Evolutionary conservation across 2,329 filamentous ascomycete genomes (phyloP).

Genomic region (Fusarium xyrophilum): DNA sequence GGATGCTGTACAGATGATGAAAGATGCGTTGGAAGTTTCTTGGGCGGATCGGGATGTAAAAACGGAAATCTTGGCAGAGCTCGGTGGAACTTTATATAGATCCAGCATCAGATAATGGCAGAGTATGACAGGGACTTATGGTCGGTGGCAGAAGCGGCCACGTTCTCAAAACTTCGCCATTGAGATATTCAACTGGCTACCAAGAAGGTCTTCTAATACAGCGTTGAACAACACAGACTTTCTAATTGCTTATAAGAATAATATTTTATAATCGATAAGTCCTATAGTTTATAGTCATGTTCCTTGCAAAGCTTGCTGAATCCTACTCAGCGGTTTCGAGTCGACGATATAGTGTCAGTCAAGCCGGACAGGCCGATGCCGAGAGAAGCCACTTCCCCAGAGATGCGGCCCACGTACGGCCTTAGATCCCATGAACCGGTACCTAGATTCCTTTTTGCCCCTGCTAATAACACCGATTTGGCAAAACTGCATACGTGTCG

Average conservation of each 20-base stretch:
- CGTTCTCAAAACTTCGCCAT: background rate
- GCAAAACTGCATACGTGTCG: background rate
- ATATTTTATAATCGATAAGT: background rate
- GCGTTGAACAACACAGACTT: accelerated
- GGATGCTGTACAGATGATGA: background rate
- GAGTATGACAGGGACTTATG: background rate
- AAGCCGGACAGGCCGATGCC: background rate
- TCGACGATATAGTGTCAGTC: background rate
- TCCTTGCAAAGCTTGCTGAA: background rate
- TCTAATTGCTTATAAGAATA: background rate
- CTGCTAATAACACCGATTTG: accelerated
- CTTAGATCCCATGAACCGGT: background rate
- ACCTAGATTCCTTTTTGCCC: background rate
- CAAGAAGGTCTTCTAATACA: background rate
- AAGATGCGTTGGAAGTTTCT: background rate
- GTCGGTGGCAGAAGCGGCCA: background rate
- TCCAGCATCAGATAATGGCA: background rate
- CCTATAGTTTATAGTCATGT: too few relatives aligned
- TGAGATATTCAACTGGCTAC: accelerated
- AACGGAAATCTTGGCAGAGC: background rate
- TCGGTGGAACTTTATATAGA: accelerated
- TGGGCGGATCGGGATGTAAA: background rate
- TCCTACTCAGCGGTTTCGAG: background rate
- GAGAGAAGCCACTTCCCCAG: background rate
- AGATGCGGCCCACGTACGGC: background rate